These are phyloP conservation scores for Coniferiporia weirii DNA, from an alignment of 1,284 basidiomycete species.

Conservation along the genomic window DNA sequence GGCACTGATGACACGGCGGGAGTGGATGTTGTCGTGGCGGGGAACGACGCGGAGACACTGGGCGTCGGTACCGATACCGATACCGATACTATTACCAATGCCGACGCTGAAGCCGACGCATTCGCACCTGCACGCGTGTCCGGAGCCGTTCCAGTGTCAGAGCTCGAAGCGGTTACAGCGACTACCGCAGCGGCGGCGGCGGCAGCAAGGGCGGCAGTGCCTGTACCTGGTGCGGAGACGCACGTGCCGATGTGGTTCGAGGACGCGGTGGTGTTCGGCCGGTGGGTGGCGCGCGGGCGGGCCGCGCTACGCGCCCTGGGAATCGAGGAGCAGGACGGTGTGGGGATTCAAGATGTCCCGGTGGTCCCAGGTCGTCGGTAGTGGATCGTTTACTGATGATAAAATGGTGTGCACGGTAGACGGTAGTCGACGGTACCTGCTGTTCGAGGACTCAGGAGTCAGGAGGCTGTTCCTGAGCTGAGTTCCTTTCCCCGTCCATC, in stretches of 20 bases:
- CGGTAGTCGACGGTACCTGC: no score
- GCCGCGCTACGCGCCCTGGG: slow-evolving; percentile 42
- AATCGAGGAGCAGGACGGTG: slow-evolving; percentile 43
- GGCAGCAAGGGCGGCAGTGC: no score
- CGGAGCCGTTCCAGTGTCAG: not conserved
- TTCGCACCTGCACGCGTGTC: not conserved
- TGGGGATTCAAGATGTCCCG: not conserved
- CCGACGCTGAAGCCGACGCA: not conserved
- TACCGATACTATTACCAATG: no score
- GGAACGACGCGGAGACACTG: slow-evolving; percentile 22
- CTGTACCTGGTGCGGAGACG: not conserved
- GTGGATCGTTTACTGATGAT: no score
- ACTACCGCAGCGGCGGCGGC: no score
- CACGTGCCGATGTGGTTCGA: slow-evolving; percentile 51
- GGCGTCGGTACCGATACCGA: not conserved
- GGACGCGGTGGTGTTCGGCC: slow-evolving; percentile 33
- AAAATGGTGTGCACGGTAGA: no score
- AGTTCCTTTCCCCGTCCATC: no score
- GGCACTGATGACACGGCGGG: not conserved
- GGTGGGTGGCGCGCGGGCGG: slow-evolving; percentile 51
- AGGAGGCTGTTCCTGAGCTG: no score
- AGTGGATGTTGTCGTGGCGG: slow-evolving; percentile 11
- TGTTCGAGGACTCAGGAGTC: no score
- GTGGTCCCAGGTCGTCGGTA: no score
- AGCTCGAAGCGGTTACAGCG: no score